Conservation (phyloP, 2,329 filamentous ascomycete genomes). For the Phoma sp. region DNA sequence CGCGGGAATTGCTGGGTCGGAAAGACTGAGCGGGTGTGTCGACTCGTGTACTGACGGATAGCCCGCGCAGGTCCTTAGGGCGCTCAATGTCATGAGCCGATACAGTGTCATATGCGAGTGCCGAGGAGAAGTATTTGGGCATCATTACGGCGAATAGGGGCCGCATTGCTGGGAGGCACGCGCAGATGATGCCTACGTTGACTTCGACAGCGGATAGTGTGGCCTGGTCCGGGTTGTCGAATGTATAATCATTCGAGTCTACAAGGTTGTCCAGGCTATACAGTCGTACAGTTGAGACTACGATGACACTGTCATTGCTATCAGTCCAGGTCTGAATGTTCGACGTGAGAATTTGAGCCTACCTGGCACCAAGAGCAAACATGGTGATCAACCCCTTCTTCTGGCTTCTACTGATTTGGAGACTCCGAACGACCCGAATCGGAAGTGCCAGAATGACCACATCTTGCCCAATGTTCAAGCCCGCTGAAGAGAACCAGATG, state of each 20-base stretch:
- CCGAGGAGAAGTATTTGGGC: constrained; percentile 45
- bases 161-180: constrained; percentile 47
- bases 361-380: constrained; percentile 51
- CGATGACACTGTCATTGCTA: constrained; percentile 32
- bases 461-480: constrained; percentile 44
- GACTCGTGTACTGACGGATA: constrained; percentile 19
- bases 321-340: constrained; percentile 5
- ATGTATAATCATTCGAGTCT: constrained; percentile 40
- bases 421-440: constrained; percentile 36
- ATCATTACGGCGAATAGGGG: constrained; percentile 47
- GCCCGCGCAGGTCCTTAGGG: constrained; percentile 20
- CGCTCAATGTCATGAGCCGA: constrained; percentile 32
- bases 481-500: constrained; percentile 42
- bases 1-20: constrained; percentile 16
- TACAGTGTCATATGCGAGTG: constrained; percentile 22
- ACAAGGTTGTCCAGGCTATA: constrained; percentile 38
- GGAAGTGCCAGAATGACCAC: constrained; percentile 44
- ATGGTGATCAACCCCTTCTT: constrained; percentile 48
- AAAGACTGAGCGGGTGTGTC: constrained; percentile 8
- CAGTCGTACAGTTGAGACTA: constrained; percentile 46
- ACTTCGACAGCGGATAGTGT: constrained; percentile 44
- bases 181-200: constrained; percentile 46
- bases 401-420: constrained; percentile 44
- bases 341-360: constrained; percentile 9
- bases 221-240: constrained; percentile 42